phyloP scores from a whole-genome alignment of 2,329 filamentous ascomycete species.

The Colletotrichum magnum region DNA sequence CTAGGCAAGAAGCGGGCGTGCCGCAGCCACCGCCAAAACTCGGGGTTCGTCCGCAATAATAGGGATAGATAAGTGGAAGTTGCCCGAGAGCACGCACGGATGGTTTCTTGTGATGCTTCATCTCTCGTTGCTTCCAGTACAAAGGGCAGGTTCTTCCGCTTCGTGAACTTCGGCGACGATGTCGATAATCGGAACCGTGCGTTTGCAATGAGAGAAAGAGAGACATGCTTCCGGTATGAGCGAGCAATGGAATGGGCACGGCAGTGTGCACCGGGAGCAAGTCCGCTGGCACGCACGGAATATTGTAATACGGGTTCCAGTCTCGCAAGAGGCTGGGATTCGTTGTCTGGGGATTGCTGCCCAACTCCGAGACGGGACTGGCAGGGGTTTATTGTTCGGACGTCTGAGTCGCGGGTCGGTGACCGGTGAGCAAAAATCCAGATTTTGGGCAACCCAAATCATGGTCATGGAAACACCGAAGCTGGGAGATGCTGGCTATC shows the following conservation, averaged over 20 bases:
- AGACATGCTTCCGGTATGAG: not conserved
- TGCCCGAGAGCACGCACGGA: not conserved
- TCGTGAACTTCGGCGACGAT: not conserved
- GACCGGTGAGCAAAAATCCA: conserved; percentile 17
- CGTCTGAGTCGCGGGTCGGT: conserved; percentile 30
- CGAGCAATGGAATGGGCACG: not conserved
- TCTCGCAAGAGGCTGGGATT: conserved; percentile 26
- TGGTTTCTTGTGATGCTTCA: too few relatives aligned
- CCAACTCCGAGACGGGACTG: conserved; percentile 34
- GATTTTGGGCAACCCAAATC: conserved; percentile 11
- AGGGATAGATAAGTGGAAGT: not conserved
- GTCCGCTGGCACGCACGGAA: conserved; percentile 19
- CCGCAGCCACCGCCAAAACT: not conserved
- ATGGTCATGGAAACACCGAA: conserved; percentile 12
- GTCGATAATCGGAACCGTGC: not conserved
- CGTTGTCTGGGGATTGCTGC: conserved; percentile 34
- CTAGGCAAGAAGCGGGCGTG: not conserved
- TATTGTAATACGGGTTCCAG: conserved; percentile 1
- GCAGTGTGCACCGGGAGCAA: conserved; percentile 21
- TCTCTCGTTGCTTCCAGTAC: too few relatives aligned
- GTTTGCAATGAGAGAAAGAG: not conserved
- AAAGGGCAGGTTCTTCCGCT: too few relatives aligned
- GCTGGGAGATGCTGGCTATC: conserved; percentile 12
- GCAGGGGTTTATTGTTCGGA: conserved; percentile 32
- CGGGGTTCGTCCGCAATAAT: too few relatives aligned